Evolutionary conservation across 768 basidiomycete species (phyloP), one percentile per base, ranked within the genome.

Genomic region (Trametes meyenii): DNA sequence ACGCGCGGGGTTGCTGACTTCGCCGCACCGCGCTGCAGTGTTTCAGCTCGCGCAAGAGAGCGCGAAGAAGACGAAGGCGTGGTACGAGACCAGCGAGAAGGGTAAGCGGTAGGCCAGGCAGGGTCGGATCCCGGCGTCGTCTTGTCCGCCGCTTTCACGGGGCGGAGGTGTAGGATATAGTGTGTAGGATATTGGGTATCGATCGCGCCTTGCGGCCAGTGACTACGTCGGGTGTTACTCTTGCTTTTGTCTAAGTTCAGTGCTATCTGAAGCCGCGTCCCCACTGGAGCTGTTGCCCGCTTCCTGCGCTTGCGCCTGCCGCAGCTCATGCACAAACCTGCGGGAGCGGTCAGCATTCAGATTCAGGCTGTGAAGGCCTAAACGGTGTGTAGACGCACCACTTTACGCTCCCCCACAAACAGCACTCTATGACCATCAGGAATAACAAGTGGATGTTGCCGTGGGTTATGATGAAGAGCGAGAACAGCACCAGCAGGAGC

Each of bases 31-130:
- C 21, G n/a, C 8, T 19, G 29, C 62, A 97, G 95, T 97, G 59
- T 97, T 96, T 73, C 76, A 84, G 12, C 76, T 93, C 63, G 94
- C 92, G 16, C 93, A 96, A 70, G 90, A 93, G 59, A 92, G 89
- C 62, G 83, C 85, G 46, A 87, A 84, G 70, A 77, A 80, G 64
- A 89, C 87, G 65, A 95, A 93, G 74, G 75, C 75, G 55, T 97
- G 95, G 95, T 89, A 93, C 74, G 93, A 95, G 67, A 84, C 84
- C 57, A 85, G 79, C 66, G 85, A 88, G 58, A 83, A 78, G 53
- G 73, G 76, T 17, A 79, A 79, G 63, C 77, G 82, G 63, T 87
- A 67, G 64, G 26, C 19, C 14, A 13, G 19, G 16, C 49, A 17
- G 36, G 19, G 13, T n/a, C n/a, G n/a, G 1, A 3, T 21, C 35